Evolutionary conservation across 768 basidiomycete genomes (phyloP).

Genomic region (Austroboletus eburneus): DNA sequence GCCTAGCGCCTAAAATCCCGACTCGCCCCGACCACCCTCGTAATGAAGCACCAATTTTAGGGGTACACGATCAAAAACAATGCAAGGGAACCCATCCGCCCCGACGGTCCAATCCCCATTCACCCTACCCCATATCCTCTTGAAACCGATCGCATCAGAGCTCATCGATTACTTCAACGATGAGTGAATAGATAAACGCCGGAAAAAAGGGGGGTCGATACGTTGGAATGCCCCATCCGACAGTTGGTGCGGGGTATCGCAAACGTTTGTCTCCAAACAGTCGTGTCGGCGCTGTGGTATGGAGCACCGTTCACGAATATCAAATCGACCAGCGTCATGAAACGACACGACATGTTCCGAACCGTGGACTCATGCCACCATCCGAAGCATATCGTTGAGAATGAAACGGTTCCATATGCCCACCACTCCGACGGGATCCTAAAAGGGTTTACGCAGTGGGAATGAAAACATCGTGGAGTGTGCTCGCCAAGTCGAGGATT

Average conservation of each 20-base stretch:
- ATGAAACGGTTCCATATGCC: not conserved
- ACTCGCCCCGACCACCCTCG: no score
- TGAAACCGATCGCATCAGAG: not conserved
- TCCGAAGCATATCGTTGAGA: not conserved
- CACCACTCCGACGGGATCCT: not conserved
- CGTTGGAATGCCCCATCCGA: not conserved
- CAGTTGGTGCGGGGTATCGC: not conserved
- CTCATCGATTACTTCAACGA: no score
- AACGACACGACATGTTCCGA: not conserved
- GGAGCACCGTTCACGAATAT: conserved; percentile 1
- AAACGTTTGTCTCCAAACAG: not conserved
- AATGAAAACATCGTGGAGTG: not conserved
- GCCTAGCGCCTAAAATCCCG: no score
- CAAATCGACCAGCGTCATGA: not conserved
- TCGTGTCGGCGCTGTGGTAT: not conserved
- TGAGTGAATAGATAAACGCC: no score
- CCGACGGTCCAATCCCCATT: not conserved
- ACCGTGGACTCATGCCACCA: conserved; percentile 1
- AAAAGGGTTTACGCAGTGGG: conserved; percentile 7
- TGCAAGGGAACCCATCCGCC: not conserved
- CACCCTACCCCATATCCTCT: not conserved
- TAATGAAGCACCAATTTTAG: no score
- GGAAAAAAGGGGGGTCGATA: not conserved
- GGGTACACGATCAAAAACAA: not conserved
- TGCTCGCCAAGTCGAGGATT: no score